Conservation (phyloP, 1,284 basidiomycete species). For the Malassezia brasiliensis region DNA sequence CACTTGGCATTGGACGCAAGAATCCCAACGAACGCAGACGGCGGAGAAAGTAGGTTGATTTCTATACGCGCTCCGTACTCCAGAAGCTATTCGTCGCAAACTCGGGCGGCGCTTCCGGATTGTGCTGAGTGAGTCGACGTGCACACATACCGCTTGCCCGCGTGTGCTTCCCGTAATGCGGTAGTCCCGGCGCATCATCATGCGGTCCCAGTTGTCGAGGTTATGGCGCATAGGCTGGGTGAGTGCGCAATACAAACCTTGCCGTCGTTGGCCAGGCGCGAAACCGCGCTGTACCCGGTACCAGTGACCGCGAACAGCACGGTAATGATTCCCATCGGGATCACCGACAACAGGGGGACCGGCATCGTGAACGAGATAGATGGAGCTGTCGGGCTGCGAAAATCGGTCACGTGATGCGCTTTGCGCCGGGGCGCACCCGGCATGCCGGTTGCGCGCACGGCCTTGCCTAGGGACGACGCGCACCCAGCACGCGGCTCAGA, state of each 20-base stretch:
- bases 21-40: slow-evolving; percentile 41
- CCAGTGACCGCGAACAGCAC: slow-evolving; percentile 47
- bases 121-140: not conserved
- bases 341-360: slow-evolving; percentile 45
- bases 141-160: slow-evolving; percentile 43
- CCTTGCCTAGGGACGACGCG: not conserved
- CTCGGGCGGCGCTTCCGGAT: slow-evolving; percentile 35
- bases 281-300: slow-evolving; percentile 41
- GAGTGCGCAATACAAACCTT: slow-evolving; percentile 28
- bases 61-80: slow-evolving; percentile 31
- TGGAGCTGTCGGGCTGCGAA: not conserved
- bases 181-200: slow-evolving; percentile 48
- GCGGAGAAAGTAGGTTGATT: slow-evolving; percentile 13
- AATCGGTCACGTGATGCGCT: slow-evolving; percentile 8
- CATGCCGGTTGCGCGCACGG: not conserved
- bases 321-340: slow-evolving; percentile 46
- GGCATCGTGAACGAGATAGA: slow-evolving; percentile 31
- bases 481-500: too few species aligned
- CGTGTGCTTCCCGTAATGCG: slow-evolving; percentile 39
- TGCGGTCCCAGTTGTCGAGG: slow-evolving; percentile 46
- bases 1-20: slow-evolving; percentile 41
- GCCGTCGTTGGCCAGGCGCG: slow-evolving; percentile 41
- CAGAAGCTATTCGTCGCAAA: slow-evolving; percentile 46
- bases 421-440: too few species aligned
- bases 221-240: slow-evolving; percentile 39